phyloP scores from a whole-genome alignment of 495 filamentous ascomycete species.

The Aspergillus steynii region DNA sequence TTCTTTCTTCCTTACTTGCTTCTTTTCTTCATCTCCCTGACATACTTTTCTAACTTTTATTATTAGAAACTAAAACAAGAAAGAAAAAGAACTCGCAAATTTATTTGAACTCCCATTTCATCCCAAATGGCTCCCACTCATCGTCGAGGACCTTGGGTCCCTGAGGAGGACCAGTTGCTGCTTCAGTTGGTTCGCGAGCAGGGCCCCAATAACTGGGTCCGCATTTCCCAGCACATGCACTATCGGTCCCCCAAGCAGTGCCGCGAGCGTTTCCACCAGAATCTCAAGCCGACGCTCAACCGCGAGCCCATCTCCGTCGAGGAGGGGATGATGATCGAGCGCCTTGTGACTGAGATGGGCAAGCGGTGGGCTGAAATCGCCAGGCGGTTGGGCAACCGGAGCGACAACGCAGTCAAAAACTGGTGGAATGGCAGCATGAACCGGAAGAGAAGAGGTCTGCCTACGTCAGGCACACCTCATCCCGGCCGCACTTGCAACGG shows the following conservation, averaged over 20 bases:
- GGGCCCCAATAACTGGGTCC: slow-evolving; percentile 90
- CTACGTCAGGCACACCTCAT: slow-evolving; percentile 33
- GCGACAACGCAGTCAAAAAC: slow-evolving; percentile 98
- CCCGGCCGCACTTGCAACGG: slow-evolving; percentile 41
- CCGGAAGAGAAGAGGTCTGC: slow-evolving; percentile 56
- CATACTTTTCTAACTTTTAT: slow-evolving; percentile 3
- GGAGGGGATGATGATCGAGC: slow-evolving; percentile 81
- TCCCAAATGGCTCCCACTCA: slow-evolving; percentile 51
- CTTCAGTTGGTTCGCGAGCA: slow-evolving; percentile 70
- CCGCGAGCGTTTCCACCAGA: slow-evolving; percentile 92
- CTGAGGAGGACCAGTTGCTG: slow-evolving; percentile 73
- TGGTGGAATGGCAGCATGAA: slow-evolving; percentile 99
- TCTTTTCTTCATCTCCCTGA: neutral
- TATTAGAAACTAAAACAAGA: slow-evolving; percentile 1
- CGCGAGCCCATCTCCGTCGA: slow-evolving; percentile 90
- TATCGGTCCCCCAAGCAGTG: slow-evolving; percentile 93
- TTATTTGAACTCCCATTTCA: neutral
- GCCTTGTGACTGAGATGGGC: slow-evolving; percentile 77
- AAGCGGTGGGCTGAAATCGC: slow-evolving; percentile 97
- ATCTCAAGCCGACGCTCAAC: slow-evolving; percentile 87
- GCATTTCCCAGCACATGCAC: slow-evolving; percentile 74
- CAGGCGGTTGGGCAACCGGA: slow-evolving; percentile 77
- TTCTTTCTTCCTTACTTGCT: neutral
- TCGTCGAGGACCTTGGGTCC: slow-evolving; percentile 87
- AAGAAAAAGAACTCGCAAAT: slow-evolving; percentile 6